These are phyloP conservation scores for Botrytis pseudocinerea DNA, from an alignment of 2,329 filamentous ascomycete species.

Conservation along the genomic window DNA sequence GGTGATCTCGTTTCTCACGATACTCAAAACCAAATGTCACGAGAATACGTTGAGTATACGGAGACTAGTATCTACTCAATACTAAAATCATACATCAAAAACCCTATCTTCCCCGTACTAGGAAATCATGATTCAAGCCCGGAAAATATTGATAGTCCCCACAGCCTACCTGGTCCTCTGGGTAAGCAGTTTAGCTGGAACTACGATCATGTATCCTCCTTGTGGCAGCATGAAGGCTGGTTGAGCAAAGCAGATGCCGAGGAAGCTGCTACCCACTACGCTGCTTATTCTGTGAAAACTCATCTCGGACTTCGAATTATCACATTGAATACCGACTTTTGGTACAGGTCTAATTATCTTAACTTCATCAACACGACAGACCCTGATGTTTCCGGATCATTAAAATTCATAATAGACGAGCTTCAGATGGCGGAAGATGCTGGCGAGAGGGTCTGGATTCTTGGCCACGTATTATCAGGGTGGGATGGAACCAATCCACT, in stretches of 20 bases:
- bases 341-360: conserved; percentile 48
- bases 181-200: conserved; percentile 60
- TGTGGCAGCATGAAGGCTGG: conserved; percentile 59
- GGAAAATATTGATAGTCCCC: conserved; percentile 53
- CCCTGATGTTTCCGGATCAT: conserved; percentile 51
- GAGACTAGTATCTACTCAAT: conserved; percentile 55
- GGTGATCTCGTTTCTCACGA: conserved; percentile 60
- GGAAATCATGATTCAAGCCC: conserved; percentile 60
- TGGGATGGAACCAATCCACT: conserved; percentile 57
- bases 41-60: conserved; percentile 53
- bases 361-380: conserved; percentile 55
- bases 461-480: conserved; percentile 55
- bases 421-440: conserved; percentile 54
- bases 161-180: conserved; percentile 53
- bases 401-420: conserved; percentile 53
- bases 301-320: conserved; percentile 54
- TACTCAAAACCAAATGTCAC: conserved; percentile 51
- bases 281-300: conserved; percentile 55
- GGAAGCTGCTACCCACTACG: conserved; percentile 55
- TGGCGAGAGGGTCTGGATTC: conserved; percentile 54
- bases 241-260: conserved; percentile 48
- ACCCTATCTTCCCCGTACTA: conserved; percentile 56
- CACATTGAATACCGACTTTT: conserved; percentile 55
- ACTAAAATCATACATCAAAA: conserved; percentile 56
- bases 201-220: conserved; percentile 54